Evolutionary conservation across 2,329 filamentous ascomycete genomes (phyloP).

Genomic region (Xylaria sp.): DNA sequence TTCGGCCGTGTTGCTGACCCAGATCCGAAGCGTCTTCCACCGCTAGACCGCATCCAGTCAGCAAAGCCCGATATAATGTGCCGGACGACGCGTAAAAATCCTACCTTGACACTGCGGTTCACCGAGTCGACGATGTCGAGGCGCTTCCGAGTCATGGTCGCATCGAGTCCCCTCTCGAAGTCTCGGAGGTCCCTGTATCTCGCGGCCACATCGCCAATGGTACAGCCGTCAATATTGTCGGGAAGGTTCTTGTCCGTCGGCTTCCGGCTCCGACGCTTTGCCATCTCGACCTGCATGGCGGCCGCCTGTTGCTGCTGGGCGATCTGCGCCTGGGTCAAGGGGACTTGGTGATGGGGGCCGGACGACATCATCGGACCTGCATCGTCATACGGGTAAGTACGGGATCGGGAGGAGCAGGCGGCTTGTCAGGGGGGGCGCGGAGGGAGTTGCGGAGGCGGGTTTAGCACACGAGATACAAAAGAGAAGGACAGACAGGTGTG

Average conservation of each 20-base stretch:
- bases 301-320: conserved; percentile 55
- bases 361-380: conserved; percentile 60
- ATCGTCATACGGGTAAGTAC: conserved; percentile 6
- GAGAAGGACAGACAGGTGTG: conserved; percentile 2
- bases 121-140: conserved; percentile 86
- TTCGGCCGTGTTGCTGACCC: conserved; percentile 93
- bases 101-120: conserved; percentile 71
- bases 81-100: conserved; percentile 12
- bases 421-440: too few species aligned
- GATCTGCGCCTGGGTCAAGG: conserved; percentile 58
- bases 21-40: conserved; percentile 84
- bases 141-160: conserved; percentile 91
- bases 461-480: background rate
- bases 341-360: conserved; percentile 53
- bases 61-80: conserved; percentile 12
- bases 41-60: conserved; percentile 49
- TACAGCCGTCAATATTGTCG: conserved; percentile 81
- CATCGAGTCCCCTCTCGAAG: conserved; percentile 84
- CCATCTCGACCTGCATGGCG: conserved; percentile 60
- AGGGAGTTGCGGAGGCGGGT: background rate
- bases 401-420: conserved; percentile 19
- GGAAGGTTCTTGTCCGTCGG: conserved; percentile 95
- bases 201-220: conserved; percentile 79
- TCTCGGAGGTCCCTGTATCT: conserved; percentile 85
- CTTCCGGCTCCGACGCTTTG: conserved; percentile 81